phyloP scores from a whole-genome alignment of 2,329 filamentous ascomycete species.

The Cadophora sp. region DNA sequence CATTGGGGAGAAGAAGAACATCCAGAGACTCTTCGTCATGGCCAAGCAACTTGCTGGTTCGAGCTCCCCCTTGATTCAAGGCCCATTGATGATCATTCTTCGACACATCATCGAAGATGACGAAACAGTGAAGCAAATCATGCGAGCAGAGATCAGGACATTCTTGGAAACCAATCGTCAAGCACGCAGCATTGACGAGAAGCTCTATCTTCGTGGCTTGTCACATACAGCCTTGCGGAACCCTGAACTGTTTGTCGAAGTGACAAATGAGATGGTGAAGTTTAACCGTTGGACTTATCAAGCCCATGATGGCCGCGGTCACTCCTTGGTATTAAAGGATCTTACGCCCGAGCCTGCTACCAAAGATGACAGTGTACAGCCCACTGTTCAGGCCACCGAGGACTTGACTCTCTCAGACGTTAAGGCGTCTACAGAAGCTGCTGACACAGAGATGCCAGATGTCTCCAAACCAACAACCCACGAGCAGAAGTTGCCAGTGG shows the following conservation, averaged over 20 bases:
- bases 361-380: constrained; percentile 44
- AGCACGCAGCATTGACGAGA: constrained; percentile 69
- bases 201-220: constrained; percentile 76
- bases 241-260: constrained; percentile 85
- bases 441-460: constrained; percentile 67
- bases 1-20: constrained; percentile 85
- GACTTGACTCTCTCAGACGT: constrained; percentile 53
- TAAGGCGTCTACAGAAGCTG: constrained; percentile 65
- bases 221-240: constrained; percentile 81
- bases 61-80: constrained; percentile 76
- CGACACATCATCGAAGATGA: constrained; percentile 96
- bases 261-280: constrained; percentile 84
- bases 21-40: constrained; percentile 93
- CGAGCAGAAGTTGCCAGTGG: constrained; percentile 81
- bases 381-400: constrained; percentile 46
- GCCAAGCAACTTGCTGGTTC: constrained; percentile 86
- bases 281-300: constrained; percentile 64
- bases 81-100: constrained; percentile 74
- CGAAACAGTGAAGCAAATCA: constrained; percentile 86
- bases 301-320: constrained; percentile 48
- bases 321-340: constrained; percentile 46
- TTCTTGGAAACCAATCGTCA: constrained; percentile 67
- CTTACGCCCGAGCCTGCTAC: constrained; percentile 21
- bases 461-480: constrained; percentile 62
- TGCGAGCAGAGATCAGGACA: constrained; percentile 86